Base-by-base conservation (phyloP, 2,329 filamentous ascomycete species). In the Aureobasidium namibiae region DNA sequence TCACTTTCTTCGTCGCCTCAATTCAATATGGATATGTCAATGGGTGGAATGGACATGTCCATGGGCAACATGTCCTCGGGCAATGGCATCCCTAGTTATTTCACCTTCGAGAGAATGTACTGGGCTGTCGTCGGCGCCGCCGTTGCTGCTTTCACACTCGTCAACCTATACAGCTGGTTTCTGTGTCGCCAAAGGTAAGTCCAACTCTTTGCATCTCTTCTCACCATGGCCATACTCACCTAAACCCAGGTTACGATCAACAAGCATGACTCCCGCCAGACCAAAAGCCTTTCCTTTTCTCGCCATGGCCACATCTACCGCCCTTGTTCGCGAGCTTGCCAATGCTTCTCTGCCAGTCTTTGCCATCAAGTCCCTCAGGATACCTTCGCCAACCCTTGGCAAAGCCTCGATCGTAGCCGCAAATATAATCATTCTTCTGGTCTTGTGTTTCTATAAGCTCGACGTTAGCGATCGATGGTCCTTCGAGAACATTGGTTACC, bases 401-500 rank as follows among this genome's bases (percentile, higher is more conserved):
- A 67, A 68, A 11, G 64, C 67, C 5, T 68, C 70, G 8, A 64
- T 80, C 11, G 68, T 80, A 16, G 56, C 74, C 5, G 73, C 70
- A 2, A 82, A 84, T 62, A 61, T 79, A 6, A 69, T 79, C 14
- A 73, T 80, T 2, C 64, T 84, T n/a, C 70, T 82, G n/a, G 73
- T 75, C 1, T 74, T 83, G 29, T 82, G 78, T 65, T 80, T 84
- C 62, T 83, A 82, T 66, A 76, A 76, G 33, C 72, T 83, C 31
- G 72, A 84, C 65, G 74, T 80, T 0, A 70, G 67, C 0, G 72
- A 81, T 59, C 68, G 74, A 48, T 77, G 78, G 69, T 72, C 73
- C 42, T 82, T 78, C 74, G 82, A 85, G 64, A 71, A 77, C 46
- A 76, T 85, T 59, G 82, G 78, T 13, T 84, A 82, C 65, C 76